Percentiles rank a stretch among this genome's conserved stretches.
These are phyloP conservation scores for Aphanomyces cochlioides DNA, from an alignment of 352 stramenopile species.

Conservation along the genomic window DNA sequence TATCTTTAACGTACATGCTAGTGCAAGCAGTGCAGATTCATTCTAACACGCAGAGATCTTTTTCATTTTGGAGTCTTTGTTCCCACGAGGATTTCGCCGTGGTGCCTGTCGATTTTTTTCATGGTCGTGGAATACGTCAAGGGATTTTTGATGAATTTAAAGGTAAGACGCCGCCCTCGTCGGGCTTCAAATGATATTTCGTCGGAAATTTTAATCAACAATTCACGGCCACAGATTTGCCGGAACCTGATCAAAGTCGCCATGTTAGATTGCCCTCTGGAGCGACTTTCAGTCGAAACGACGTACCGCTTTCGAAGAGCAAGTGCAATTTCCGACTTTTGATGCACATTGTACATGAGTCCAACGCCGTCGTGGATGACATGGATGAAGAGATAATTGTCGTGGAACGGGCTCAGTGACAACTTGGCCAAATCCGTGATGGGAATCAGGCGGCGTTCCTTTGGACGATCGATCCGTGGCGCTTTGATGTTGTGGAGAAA, in stretches of 20 bases:
- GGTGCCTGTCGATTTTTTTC: constrained; percentile 19
- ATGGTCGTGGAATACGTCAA: not conserved
- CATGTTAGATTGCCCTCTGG: too few species aligned
- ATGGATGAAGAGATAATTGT: constrained; percentile 77
- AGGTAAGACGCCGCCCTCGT: constrained; percentile 57
- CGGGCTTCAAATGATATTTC: constrained; percentile 62
- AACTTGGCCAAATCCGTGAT: constrained; percentile 54
- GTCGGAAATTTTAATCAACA: constrained; percentile 62
- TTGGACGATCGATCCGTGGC: constrained; percentile 75
- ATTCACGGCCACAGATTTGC: constrained; percentile 57
- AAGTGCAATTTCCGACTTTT: constrained; percentile 75
- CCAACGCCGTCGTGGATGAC: constrained; percentile 65
- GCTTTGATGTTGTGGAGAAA: constrained; percentile 83
- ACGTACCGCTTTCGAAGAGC: constrained; percentile 13
- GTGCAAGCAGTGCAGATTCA: not conserved
- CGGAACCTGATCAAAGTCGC: constrained; percentile 11
- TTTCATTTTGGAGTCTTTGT: not conserved
- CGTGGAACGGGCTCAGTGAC: constrained; percentile 68
- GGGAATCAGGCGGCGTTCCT: constrained; percentile 71
- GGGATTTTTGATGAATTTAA: constrained; percentile 49
- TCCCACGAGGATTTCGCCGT: not conserved
- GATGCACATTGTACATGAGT: constrained; percentile 57
- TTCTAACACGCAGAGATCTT: not conserved
- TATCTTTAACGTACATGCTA: not conserved
- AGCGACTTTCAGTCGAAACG: too few species aligned